Base-by-base conservation (phyloP, 495 filamentous ascomycete genomes). In the Hypoxylon crocopeplum region DNA sequence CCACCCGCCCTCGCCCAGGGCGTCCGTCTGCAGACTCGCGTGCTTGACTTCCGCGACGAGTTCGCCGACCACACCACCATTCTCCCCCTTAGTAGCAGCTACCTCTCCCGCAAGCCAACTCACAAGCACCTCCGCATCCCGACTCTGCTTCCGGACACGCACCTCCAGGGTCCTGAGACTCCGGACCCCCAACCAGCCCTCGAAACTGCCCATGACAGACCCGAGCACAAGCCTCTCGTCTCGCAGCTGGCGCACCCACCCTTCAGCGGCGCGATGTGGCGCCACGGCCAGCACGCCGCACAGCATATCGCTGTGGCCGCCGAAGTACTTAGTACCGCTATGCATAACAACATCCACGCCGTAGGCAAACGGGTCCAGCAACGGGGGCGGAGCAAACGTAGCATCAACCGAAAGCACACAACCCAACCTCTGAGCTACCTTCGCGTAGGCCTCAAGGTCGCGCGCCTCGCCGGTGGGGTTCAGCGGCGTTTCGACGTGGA, bases 301-400 rank as follows among this genome's bases (percentile, higher is more conserved):
- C 0, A 98, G 83, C 73, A 97, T 75, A 73, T 98, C 94, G 58
- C 84, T 89, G 74, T 98, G 94, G 0, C 94, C 94, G 15, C 94
- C 94, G 53, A 98, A 82, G 71, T 97, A 98, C 79, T 98, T 98
- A 7, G 92, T 94, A 10, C 91, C 94, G 17, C 81, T 86, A 72
- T 98, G 94, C 88, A 97, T 88, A 16, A 97, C 84, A 0, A 90
- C 71, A 72, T 97, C 92, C 2, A 87, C 90, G 51, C 92, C 92
- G 65, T 77, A 86, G 27, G 64, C 38, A 68, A 97, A 95, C 1
- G 94, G 94, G 62, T 97, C 90, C 71, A 90, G 88, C 30, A 98
- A 78, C 17, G 86, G 86, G 11, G 94, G 94, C n/a, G 94, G 94
- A 1, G 84, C 94, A 69, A 98, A 97, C 0, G 94, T 98, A 0